These are phyloP conservation scores for Typha latifolia DNA, from an alignment of 176 grass and related monocot species.

Conservation along the genomic window DNA sequence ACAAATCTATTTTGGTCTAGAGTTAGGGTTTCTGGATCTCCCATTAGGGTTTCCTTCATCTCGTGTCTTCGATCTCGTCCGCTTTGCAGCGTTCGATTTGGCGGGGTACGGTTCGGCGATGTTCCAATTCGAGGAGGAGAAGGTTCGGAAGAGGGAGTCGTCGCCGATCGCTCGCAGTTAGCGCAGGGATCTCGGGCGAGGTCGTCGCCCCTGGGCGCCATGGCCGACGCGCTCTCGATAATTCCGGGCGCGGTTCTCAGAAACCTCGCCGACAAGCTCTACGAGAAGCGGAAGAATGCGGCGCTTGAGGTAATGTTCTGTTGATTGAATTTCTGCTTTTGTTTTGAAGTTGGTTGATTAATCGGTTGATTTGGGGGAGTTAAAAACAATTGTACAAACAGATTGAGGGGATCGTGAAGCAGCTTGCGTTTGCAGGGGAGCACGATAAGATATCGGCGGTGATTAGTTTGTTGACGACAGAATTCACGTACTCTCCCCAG, in stretches of 20 bases:
- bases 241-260: constrained; percentile 76
- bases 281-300: constrained; percentile 98
- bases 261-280: constrained; percentile 97
- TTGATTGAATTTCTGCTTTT: background rate
- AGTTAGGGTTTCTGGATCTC: background rate
- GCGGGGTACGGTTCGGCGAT: background rate
- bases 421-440: constrained; percentile 56
- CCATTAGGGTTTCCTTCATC: background rate
- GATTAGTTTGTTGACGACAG: constrained; percentile 45
- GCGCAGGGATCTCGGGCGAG: constrained; percentile 1
- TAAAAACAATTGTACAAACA: constrained; percentile 17
- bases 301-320: constrained; percentile 74
- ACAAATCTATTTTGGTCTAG: background rate
- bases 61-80: background rate
- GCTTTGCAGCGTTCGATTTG: background rate
- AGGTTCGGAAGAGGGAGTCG: background rate
- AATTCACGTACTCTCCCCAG: constrained; percentile 63
- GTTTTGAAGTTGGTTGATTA: background rate
- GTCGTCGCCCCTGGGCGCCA: constrained; percentile 6
- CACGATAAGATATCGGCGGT: constrained; percentile 87
- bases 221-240: constrained; percentile 59
- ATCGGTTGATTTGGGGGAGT: background rate
- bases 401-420: constrained; percentile 92
- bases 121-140: constrained; percentile 9
- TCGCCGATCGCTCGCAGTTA: background rate